Evolutionary conservation across 768 basidiomycete genomes (phyloP), one percentile per base, ranked within the genome.

Genomic region (Amanita rimosa): DNA sequence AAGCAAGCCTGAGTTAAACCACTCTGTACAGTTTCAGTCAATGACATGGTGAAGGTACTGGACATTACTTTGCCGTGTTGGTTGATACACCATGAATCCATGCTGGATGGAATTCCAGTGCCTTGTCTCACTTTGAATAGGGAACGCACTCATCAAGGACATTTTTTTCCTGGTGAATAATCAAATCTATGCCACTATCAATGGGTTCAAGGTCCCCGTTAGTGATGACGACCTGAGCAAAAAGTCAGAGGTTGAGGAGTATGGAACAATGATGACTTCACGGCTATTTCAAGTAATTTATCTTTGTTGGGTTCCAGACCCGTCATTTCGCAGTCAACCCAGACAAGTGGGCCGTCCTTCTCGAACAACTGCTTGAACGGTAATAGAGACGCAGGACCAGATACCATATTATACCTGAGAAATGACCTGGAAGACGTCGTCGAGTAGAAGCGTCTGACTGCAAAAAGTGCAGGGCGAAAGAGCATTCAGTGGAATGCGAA

Each of bases 271-370:
- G 38, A 11, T 31, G 44, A 8, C 56, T 73, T 52, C 51, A 81
- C 85, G 9, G 84, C 85, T 58, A 94, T 85, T 64, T 95, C 92
- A 2, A 92, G 60, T 24, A 91, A 76, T 53, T 75, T 79, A 63
- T 90, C 84, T 35, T 64, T 79, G 42, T 72, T 69, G 3, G 73
- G 73, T 57, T 84, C 64, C 34, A 92, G 70, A 3, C 88, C 88
- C 2, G 88, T 90, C 76, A 91, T 92, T 66, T 92, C 88, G 56
- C 86, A 88, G 62, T 92, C 88, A 44, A 91, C 73, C 89, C 88
- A 84, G 6, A 89, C 81, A 48, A 89, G 64, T 8, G 86, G 84
- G 0, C 83, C 81, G 29, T 75, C 76, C n/a, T 62, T 54, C 46
- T 71, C 75, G 49, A 67, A 61, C 26, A 80, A 62, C 4, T 71